These are phyloP conservation scores for Curvularia hawaiiensis DNA, from an alignment of 2,329 filamentous ascomycete genomes.

Conservation along the genomic window DNA sequence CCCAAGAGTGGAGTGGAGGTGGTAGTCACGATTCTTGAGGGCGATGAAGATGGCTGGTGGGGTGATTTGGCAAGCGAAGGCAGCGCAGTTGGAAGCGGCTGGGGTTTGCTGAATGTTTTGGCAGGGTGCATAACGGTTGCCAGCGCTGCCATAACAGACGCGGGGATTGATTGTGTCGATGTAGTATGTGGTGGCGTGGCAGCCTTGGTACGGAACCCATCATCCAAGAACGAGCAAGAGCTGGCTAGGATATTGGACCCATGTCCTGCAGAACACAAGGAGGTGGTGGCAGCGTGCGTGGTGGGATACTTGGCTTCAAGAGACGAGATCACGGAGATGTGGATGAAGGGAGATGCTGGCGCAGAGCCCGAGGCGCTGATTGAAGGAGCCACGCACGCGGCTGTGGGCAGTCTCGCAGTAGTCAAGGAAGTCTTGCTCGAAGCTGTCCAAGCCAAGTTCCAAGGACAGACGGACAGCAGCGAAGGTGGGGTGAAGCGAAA, in stretches of 20 bases:
- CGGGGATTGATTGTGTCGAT: slow-evolving; percentile 94
- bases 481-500: slow-evolving; percentile 34
- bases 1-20: slow-evolving; percentile 99
- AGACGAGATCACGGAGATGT: slow-evolving; percentile 93
- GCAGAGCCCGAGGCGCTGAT: slow-evolving; percentile 59
- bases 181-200: slow-evolving; percentile 88
- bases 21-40: slow-evolving; percentile 89
- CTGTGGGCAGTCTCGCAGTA: slow-evolving; percentile 63
- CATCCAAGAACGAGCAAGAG: slow-evolving; percentile 29
- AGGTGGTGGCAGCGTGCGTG: slow-evolving; percentile 81
- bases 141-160: slow-evolving; percentile 89
- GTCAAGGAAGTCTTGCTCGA: slow-evolving; percentile 67
- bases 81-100: slow-evolving; percentile 66
- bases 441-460: slow-evolving; percentile 40
- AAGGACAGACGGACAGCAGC: slow-evolving; percentile 22
- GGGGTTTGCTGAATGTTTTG: slow-evolving; percentile 90
- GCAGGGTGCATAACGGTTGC: slow-evolving; percentile 93
- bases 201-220: slow-evolving; percentile 64
- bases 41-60: slow-evolving; percentile 80
- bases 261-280: slow-evolving; percentile 76
- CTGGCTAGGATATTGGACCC: slow-evolving; percentile 75
- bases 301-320: slow-evolving; percentile 85
- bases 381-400: slow-evolving; percentile 68
- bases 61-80: slow-evolving; percentile 51
- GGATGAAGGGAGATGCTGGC: slow-evolving; percentile 78